Evolutionary conservation across 2,329 filamentous ascomycete genomes (phyloP).

Genomic region (Alternaria arborescens): DNA sequence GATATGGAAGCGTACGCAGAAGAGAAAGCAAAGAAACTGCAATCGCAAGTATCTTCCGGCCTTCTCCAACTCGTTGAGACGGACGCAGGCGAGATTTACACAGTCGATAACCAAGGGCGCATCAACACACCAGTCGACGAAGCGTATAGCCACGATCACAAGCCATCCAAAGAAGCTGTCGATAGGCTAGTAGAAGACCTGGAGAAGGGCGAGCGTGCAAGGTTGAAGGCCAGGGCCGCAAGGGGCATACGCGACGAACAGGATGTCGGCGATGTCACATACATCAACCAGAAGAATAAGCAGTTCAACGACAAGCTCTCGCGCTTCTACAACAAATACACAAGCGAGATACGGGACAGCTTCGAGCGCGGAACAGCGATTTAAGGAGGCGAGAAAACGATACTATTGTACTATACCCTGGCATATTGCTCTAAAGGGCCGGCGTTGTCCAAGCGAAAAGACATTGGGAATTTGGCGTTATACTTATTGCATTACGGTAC

Average conservation of each 20-base stretch:
- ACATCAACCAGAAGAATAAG: slow-evolving; percentile 99
- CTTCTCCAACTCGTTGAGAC: slow-evolving; percentile 94
- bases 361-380: slow-evolving; percentile 98
- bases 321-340: slow-evolving; percentile 99
- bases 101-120: slow-evolving; percentile 87
- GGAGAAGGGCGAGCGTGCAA: slow-evolving; percentile 84
- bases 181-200: slow-evolving; percentile 88
- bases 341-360: slow-evolving; percentile 92
- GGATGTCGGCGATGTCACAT: slow-evolving; percentile 91
- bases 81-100: slow-evolving; percentile 86
- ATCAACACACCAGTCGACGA: slow-evolving; percentile 92
- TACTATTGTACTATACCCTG: slow-evolving; percentile 37
- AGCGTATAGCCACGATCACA: slow-evolving; percentile 81
- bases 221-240: slow-evolving; percentile 85
- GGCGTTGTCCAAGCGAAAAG: slow-evolving; percentile 11
- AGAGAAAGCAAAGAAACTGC: slow-evolving; percentile 84
- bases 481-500: background rate
- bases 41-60: slow-evolving; percentile 83
- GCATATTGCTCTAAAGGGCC: slow-evolving; percentile 10
- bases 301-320: slow-evolving; percentile 98
- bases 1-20: slow-evolving; percentile 86
- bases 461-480: slow-evolving; percentile 7
- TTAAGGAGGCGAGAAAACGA: slow-evolving; percentile 50
- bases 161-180: slow-evolving; percentile 84
- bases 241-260: slow-evolving; percentile 73